Conservation (phyloP, 1,284 basidiomycete species). For the Sparassis latifolia region DNA sequence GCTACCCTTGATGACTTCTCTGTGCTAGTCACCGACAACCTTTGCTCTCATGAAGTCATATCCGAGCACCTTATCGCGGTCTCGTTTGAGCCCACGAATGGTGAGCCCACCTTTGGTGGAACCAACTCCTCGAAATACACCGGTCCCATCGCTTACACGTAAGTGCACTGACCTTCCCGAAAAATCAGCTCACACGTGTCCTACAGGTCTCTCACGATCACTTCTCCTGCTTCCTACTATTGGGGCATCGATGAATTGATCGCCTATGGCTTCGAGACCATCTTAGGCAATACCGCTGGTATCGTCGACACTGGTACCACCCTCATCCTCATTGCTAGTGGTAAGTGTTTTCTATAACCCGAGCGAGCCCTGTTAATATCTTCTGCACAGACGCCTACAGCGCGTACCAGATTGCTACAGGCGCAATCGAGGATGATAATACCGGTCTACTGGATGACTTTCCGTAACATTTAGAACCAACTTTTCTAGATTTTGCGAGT, state of each 20-base stretch:
- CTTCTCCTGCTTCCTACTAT: conserved; percentile 41
- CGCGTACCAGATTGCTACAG: conserved; percentile 30
- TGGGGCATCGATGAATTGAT: conserved; percentile 62
- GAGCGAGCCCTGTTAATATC: neutral
- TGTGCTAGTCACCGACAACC: conserved; percentile 27
- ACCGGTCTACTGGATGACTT: too few relatives aligned
- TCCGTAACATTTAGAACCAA: too few relatives aligned
- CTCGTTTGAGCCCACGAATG: conserved; percentile 42
- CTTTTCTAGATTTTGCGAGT: too few relatives aligned
- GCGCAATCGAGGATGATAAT: conserved; percentile 26
- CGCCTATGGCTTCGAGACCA: conserved; percentile 40
- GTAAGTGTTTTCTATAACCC: conserved; percentile 9
- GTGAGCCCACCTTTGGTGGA: conserved; percentile 46
- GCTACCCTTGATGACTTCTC: neutral
- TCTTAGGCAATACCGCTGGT: conserved; percentile 44
- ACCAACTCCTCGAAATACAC: conserved; percentile 38
- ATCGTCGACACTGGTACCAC: conserved; percentile 57
- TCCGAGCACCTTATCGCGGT: conserved; percentile 37
- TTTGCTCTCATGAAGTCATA: conserved; percentile 35
- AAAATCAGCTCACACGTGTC: neutral
- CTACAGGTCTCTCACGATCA: conserved; percentile 38
- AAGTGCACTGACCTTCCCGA: conserved; percentile 15
- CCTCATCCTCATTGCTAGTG: conserved; percentile 31
- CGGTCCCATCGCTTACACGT: conserved; percentile 39
- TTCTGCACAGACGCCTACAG: conserved; percentile 23